Conservation (phyloP, 768 basidiomycete species). For the Amanita rubescens region DNA sequence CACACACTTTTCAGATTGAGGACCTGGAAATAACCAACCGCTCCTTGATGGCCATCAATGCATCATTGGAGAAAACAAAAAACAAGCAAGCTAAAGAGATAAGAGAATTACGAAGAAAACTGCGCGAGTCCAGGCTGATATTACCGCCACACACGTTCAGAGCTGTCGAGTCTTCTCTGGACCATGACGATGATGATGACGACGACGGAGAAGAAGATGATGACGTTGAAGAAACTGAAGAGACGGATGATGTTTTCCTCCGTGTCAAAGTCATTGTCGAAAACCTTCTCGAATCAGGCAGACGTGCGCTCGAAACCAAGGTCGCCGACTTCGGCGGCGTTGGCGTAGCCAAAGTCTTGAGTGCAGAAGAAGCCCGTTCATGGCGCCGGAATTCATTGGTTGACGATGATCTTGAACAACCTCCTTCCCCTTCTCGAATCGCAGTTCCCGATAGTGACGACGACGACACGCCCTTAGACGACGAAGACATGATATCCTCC, state of each 20-base stretch:
- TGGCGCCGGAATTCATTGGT: constrained; percentile 37
- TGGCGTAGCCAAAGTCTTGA: constrained; percentile 58
- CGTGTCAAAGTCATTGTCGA: constrained; percentile 63
- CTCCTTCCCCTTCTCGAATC: neutral
- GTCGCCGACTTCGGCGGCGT: constrained; percentile 43
- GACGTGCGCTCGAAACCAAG: constrained; percentile 52
- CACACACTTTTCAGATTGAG: constrained; percentile 53
- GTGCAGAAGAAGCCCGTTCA: constrained; percentile 59
- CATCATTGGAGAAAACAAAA: constrained; percentile 73
- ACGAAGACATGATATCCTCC: neutral
- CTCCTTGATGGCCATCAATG: constrained; percentile 80
- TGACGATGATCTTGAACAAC: neutral
- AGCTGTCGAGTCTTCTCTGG: constrained; percentile 45
- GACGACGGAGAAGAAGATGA: constrained; percentile 38
- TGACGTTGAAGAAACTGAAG: constrained; percentile 26
- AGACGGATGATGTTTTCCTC: constrained; percentile 50
- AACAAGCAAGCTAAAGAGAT: constrained; percentile 81
- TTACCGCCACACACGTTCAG: constrained; percentile 61
- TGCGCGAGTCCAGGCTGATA: constrained; percentile 75
- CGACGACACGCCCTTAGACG: neutral
- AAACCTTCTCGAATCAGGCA: constrained; percentile 48
- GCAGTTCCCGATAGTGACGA: neutral
- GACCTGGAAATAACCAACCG: constrained; percentile 89
- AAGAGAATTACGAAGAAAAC: constrained; percentile 70
- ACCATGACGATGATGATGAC: constrained; percentile 36